phyloP scores from a whole-genome alignment of 306 rosid species.

The Geum urbanum region DNA sequence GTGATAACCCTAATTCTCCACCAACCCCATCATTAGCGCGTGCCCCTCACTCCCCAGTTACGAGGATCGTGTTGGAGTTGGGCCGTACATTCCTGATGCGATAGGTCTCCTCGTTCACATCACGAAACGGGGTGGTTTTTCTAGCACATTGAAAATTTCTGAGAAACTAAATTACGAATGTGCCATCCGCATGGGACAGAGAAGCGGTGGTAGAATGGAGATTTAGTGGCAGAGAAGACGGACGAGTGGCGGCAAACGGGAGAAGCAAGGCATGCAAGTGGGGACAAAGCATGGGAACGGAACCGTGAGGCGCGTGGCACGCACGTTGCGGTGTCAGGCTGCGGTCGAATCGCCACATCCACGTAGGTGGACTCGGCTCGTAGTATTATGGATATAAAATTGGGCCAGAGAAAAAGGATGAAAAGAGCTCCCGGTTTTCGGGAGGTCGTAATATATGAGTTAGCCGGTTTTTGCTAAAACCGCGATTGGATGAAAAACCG shows the following conservation, averaged over 20 bases:
- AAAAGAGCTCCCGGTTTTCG: slow-evolving; percentile 81
- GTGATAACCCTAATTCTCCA: not conserved
- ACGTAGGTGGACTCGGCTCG: slow-evolving; percentile 18
- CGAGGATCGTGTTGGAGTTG: slow-evolving; percentile 11
- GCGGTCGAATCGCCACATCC: slow-evolving; percentile 94
- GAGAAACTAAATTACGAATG: not conserved
- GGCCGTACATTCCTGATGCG: slow-evolving; percentile 8
- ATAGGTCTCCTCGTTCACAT: not conserved
- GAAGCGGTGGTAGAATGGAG: slow-evolving; percentile 20
- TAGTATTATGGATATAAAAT: not conserved
- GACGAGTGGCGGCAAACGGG: slow-evolving; percentile 24
- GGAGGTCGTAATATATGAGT: slow-evolving; percentile 31
- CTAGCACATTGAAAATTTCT: not conserved
- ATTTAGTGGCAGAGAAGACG: not conserved
- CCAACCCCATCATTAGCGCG: slow-evolving; percentile 9
- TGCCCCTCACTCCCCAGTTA: not conserved
- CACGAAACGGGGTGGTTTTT: not conserved
- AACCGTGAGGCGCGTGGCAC: slow-evolving; percentile 55
- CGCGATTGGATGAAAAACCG: slow-evolving; percentile 26
- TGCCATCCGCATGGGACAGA: not conserved
- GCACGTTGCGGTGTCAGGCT: slow-evolving; percentile 43
- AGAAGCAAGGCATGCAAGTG: slow-evolving; percentile 52
- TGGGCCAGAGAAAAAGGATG: not conserved
- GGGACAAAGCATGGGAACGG: slow-evolving; percentile 38
- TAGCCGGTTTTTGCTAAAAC: slow-evolving; percentile 24